A percentile compares a stretch with the other conserved stretches of the same genome.
These are phyloP conservation scores for Leccinum cinnamomeum DNA, from an alignment of 1,284 basidiomycete species.

Conservation along the genomic window DNA sequence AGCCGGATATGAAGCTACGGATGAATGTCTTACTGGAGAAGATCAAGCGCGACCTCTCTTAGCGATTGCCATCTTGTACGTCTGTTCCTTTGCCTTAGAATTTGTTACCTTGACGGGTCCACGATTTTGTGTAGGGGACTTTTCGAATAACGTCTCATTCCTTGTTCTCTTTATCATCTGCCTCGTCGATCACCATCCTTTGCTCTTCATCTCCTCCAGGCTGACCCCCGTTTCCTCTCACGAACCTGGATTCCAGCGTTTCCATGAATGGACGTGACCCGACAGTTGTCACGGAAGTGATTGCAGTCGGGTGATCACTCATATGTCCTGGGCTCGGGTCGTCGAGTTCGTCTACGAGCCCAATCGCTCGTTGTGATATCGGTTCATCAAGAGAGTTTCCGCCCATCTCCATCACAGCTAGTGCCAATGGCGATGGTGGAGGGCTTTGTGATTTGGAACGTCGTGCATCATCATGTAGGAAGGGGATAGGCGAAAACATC, in stretches of 20 bases:
- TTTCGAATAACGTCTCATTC: slow-evolving; percentile 13
- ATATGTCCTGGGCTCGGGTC: slow-evolving; percentile 79
- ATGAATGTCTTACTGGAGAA: slow-evolving; percentile 79
- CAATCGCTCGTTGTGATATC: slow-evolving; percentile 53
- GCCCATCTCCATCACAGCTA: slow-evolving; percentile 40
- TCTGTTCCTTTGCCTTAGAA: background rate
- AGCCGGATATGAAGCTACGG: slow-evolving; percentile 77
- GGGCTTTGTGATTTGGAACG: slow-evolving; percentile 74
- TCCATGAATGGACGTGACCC: slow-evolving; percentile 48
- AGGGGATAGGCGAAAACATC: slow-evolving; percentile 81
- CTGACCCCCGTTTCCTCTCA: slow-evolving; percentile 44
- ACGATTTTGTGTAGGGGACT: background rate
- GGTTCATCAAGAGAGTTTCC: slow-evolving; percentile 34
- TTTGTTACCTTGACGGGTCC: slow-evolving; percentile 3
- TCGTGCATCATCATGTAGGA: slow-evolving; percentile 75
- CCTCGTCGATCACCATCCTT: slow-evolving; percentile 48
- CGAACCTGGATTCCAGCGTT: slow-evolving; percentile 64
- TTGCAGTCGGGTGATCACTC: slow-evolving; percentile 72
- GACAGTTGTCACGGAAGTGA: slow-evolving; percentile 63
- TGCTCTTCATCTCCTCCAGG: slow-evolving; percentile 29
- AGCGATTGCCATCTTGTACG: slow-evolving; percentile 7
- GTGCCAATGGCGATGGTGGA: slow-evolving; percentile 66
- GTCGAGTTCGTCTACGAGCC: slow-evolving; percentile 80
- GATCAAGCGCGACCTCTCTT: slow-evolving; percentile 59
- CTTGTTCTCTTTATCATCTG: slow-evolving; percentile 62